Conservation (phyloP, 176 grass and related monocot species). For the Luzula sylvatica region DNA sequence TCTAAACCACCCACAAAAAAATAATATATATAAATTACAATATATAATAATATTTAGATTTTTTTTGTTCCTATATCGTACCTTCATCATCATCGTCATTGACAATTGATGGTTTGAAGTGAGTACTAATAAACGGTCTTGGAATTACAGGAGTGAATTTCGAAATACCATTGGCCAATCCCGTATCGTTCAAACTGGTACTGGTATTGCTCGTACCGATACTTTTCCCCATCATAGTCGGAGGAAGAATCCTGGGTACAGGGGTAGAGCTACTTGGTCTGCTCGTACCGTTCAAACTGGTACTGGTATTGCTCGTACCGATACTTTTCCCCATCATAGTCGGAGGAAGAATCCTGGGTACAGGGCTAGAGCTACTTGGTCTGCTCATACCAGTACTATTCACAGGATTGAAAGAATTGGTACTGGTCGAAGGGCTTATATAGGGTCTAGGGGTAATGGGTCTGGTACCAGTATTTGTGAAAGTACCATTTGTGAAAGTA, state of each 20-base stretch:
- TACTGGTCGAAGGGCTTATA: constrained; percentile 5
- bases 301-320: constrained; percentile 7
- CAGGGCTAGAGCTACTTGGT: constrained; percentile 4
- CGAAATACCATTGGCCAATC: constrained; percentile 1
- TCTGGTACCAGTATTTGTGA: neutral
- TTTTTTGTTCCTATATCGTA: too few relatives aligned
- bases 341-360: too few relatives aligned
- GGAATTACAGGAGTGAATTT: constrained; percentile 4
- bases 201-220: neutral
- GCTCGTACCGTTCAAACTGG: neutral
- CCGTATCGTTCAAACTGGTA: constrained; percentile 12
- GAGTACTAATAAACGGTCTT: constrained; percentile 11
- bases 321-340: too few relatives aligned
- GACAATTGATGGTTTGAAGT: neutral
- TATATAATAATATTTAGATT: too few relatives aligned
- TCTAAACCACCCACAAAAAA: constrained; percentile 26
- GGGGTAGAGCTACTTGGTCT: neutral
- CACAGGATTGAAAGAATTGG: constrained; percentile 33
- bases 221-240: constrained; percentile 5
- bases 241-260: constrained; percentile 13
- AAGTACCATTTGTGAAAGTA: constrained; percentile 10
- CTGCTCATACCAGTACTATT: constrained; percentile 2
- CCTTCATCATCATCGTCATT: constrained; percentile 10
- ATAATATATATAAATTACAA: neutral
- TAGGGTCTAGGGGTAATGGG: constrained; percentile 9